Conservation (phyloP, 805 yeast genomes). For the Kazachstania martiniae region DNA sequence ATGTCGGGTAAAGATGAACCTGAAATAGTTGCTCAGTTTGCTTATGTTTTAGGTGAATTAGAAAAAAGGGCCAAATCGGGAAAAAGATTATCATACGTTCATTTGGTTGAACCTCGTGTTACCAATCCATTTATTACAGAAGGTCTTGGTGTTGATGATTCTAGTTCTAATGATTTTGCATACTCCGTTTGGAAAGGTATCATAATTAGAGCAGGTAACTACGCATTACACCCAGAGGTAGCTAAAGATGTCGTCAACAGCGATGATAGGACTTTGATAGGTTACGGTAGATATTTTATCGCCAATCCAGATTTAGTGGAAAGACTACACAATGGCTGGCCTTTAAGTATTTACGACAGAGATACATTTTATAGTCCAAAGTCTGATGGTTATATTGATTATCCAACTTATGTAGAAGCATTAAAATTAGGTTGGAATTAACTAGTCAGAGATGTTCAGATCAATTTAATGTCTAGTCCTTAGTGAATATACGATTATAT, state of each 20-base stretch:
- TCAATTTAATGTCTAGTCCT: too few species aligned
- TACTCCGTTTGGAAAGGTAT: slow-evolving; percentile 37
- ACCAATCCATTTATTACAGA: slow-evolving; percentile 16
- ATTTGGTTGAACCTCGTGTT: slow-evolving; percentile 38
- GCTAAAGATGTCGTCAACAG: slow-evolving; percentile 23
- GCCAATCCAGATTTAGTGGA: not conserved
- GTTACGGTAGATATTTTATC: slow-evolving; percentile 25
- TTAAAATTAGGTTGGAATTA: not conserved
- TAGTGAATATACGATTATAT: too few species aligned
- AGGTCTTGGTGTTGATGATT: slow-evolving; percentile 20
- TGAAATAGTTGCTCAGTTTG: slow-evolving; percentile 27
- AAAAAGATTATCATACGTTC: slow-evolving; percentile 32
- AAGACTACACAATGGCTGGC: not conserved
- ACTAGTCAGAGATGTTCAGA: too few species aligned
- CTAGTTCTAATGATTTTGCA: slow-evolving; percentile 29
- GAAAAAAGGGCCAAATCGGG: slow-evolving; percentile 28
- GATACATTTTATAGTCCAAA: not conserved
- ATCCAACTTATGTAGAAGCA: not conserved
- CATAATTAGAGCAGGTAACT: slow-evolving; percentile 33
- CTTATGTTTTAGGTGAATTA: slow-evolving; percentile 31
- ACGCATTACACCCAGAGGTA: slow-evolving; percentile 19
- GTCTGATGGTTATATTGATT: not conserved
- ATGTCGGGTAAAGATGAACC: slow-evolving; percentile 28
- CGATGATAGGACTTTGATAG: slow-evolving; percentile 36
- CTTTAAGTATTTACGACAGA: not conserved